Evolutionary conservation across 257 asterid genomes (phyloP).

Genomic region (Solanum lycopersicoides): DNA sequence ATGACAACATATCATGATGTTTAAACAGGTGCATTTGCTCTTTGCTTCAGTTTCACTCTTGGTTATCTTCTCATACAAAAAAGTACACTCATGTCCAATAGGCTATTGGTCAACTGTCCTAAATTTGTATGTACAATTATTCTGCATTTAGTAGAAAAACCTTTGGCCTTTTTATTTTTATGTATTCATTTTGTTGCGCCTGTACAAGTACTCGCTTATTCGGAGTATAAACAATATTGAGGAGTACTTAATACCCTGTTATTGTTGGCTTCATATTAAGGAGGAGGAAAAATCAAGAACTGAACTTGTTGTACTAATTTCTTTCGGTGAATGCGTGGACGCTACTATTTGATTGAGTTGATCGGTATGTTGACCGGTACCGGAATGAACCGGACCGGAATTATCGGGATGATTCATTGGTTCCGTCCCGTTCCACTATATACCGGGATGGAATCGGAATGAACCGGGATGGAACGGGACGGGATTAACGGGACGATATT

Average conservation of each 20-base stretch:
- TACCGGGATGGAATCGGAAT: too few species aligned
- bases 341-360: background rate
- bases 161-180: background rate
- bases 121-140: background rate
- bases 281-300: background rate
- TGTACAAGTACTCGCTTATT: background rate
- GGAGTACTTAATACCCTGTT: background rate
- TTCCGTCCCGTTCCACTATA: too few species aligned
- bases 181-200: background rate
- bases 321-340: background rate
- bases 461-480: too few species aligned
- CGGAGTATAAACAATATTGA: background rate
- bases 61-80: background rate
- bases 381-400: too few species aligned
- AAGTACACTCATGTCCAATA: background rate
- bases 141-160: background rate
- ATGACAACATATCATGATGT: slow-evolving; percentile 80
- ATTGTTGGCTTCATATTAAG: background rate
- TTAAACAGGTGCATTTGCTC: slow-evolving; percentile 3
- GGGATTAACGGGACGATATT: too few species aligned
- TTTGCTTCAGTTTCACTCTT: background rate
- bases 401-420: too few species aligned
- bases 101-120: background rate
- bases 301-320: background rate
- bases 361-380: too few species aligned